Conservation (phyloP, 805 yeast genomes). For the Wickerhamiella qilinensis region DNA sequence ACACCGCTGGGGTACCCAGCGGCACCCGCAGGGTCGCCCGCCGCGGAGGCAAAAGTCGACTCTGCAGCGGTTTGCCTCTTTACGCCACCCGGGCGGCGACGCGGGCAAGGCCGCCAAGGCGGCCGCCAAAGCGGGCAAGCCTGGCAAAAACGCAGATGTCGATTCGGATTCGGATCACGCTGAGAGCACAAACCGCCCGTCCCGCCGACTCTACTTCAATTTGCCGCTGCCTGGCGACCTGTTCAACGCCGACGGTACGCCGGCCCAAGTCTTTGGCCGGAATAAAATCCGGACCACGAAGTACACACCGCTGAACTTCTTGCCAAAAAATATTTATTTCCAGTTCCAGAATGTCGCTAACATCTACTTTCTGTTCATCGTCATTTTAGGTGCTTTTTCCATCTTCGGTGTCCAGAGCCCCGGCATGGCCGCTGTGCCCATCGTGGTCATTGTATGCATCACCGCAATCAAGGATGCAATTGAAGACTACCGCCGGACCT, state of each 20-base stretch:
- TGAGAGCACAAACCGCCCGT: not conserved
- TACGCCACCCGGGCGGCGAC: not conserved
- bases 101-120: not conserved
- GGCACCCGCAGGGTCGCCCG: slow-evolving; percentile 58
- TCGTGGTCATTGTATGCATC: slow-evolving; percentile 58
- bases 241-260: slow-evolving; percentile 38
- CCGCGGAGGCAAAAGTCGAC: slow-evolving; percentile 1
- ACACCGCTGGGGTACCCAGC: slow-evolving; percentile 64
- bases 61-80: not conserved
- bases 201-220: slow-evolving; percentile 34
- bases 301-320: slow-evolving; percentile 76
- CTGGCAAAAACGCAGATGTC: not conserved
- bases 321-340: slow-evolving; percentile 66
- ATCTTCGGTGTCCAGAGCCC: slow-evolving; percentile 63
- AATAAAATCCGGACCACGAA: slow-evolving; percentile 92
- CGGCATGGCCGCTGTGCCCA: slow-evolving; percentile 63
- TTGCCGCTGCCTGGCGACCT: slow-evolving; percentile 31
- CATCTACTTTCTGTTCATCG: slow-evolving; percentile 63
- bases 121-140: not conserved
- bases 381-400: slow-evolving; percentile 57
- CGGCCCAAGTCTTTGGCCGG: slow-evolving; percentile 50
- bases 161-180: not conserved
- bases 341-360: slow-evolving; percentile 89
- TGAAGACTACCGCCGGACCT: slow-evolving; percentile 55
- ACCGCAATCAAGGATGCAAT: slow-evolving; percentile 66